Conservation (phyloP, 768 basidiomycete species). For the Boletus vermiculosoides region DNA sequence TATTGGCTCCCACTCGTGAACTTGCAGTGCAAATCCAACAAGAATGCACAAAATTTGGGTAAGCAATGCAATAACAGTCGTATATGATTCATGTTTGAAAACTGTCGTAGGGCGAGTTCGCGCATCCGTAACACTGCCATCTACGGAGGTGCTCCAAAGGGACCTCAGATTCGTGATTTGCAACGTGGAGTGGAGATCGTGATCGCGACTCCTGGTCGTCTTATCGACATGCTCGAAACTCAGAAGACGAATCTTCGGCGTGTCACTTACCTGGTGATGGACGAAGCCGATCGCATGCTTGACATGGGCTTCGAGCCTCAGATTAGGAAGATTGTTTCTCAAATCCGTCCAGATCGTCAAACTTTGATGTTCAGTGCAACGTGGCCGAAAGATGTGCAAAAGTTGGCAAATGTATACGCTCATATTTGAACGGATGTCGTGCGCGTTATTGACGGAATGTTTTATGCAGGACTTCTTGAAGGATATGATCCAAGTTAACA, state of each 20-base stretch:
- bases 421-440: not conserved
- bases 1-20: slow-evolving; percentile 97
- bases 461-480: slow-evolving; percentile 79
- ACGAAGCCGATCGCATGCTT: slow-evolving; percentile 99
- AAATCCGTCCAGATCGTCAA: slow-evolving; percentile 97
- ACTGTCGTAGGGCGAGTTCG: slow-evolving; percentile 65
- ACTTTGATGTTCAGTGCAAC: slow-evolving; percentile 99
- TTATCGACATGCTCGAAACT: slow-evolving; percentile 98
- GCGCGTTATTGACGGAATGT: not conserved
- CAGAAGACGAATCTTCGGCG: slow-evolving; percentile 96
- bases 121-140: slow-evolving; percentile 98
- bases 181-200: slow-evolving; percentile 97
- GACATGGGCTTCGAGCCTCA: slow-evolving; percentile 99
- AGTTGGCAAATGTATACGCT: slow-evolving; percentile 80
- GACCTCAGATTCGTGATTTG: slow-evolving; percentile 96
- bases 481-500: slow-evolving; percentile 98
- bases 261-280: slow-evolving; percentile 97
- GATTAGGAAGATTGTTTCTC: slow-evolving; percentile 95
- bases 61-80: slow-evolving; percentile 22
- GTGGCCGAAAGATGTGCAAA: slow-evolving; percentile 99
- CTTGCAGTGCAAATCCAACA: slow-evolving; percentile 98
- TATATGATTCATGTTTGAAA: slow-evolving; percentile 1
- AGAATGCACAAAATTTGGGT: slow-evolving; percentile 98
- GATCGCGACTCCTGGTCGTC: slow-evolving; percentile 99
- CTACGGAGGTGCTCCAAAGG: slow-evolving; percentile 98